phyloP scores from a whole-genome alignment of 2,329 filamentous ascomycete genomes.

The Venturia asperata region DNA sequence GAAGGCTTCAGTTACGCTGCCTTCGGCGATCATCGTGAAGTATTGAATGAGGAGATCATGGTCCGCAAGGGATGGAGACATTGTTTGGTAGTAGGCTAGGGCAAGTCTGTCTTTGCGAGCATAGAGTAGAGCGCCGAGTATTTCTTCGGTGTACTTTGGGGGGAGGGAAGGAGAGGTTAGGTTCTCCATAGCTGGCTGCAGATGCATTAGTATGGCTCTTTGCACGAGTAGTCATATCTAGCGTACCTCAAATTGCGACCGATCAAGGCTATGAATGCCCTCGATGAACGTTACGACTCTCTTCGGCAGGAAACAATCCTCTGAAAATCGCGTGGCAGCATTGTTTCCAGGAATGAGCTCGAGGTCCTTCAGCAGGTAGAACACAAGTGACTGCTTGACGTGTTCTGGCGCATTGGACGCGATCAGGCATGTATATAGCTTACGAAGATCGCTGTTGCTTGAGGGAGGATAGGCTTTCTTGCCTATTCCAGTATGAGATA shows the following conservation, averaged over 20 bases:
- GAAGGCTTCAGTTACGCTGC: constrained; percentile 65
- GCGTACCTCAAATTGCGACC: constrained; percentile 57
- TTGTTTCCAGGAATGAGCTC: constrained; percentile 45
- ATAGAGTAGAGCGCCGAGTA: constrained; percentile 61
- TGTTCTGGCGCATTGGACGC: constrained; percentile 58
- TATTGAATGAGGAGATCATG: constrained; percentile 57
- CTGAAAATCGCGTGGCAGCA: constrained; percentile 52
- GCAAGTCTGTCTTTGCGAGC: constrained; percentile 47
- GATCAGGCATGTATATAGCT: constrained; percentile 64
- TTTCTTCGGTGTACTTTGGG: constrained; percentile 77
- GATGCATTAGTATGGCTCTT: constrained; percentile 22
- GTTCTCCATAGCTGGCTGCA: constrained; percentile 60
- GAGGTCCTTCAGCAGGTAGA: constrained; percentile 74
- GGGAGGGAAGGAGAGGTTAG: constrained; percentile 73
- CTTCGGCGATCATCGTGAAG: constrained; percentile 60
- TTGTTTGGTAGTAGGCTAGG: constrained; percentile 71
- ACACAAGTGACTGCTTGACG: constrained; percentile 75
- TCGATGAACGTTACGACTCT: constrained; percentile 77
- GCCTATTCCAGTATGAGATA: constrained; percentile 31
- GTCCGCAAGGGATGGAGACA: constrained; percentile 63
- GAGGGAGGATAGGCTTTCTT: constrained; percentile 68
- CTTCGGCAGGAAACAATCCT: constrained; percentile 59
- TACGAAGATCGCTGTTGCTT: constrained; percentile 58
- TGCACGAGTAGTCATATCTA: not conserved
- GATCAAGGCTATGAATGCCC: constrained; percentile 75